Evolutionary conservation across 164 flowering plant species (phyloP).

Genomic region (Magnolia changhungtana): DNA sequence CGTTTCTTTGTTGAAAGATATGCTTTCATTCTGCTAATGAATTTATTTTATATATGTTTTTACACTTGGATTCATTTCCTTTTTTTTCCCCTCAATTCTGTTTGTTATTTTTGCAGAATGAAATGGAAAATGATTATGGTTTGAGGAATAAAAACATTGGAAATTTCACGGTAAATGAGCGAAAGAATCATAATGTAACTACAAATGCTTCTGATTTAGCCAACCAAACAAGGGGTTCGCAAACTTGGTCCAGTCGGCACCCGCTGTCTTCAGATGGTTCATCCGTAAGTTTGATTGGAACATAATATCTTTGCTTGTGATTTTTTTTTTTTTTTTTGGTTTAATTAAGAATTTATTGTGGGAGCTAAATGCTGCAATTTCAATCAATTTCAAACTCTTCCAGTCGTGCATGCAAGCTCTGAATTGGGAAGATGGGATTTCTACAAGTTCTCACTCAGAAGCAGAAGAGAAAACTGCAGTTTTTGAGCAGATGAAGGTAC

Average conservation of each 20-base stretch:
- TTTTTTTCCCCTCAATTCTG: neutral
- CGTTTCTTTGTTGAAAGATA: neutral
- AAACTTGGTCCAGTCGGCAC: conserved; percentile 36
- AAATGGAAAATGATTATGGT: conserved; percentile 33
- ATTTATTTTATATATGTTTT: neutral
- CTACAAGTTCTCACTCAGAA: conserved; percentile 48
- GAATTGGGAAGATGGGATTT: conserved; percentile 49
- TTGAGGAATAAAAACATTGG: conserved; percentile 15
- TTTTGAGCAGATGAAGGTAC: conserved; percentile 52
- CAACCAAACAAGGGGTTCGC: conserved; percentile 8
- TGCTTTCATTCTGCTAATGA: neutral
- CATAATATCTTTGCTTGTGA: neutral
- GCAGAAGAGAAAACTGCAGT: conserved; percentile 72
- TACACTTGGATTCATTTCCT: neutral
- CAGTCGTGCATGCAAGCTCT: conserved; percentile 29
- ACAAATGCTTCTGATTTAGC: conserved; percentile 25
- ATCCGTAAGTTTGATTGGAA: conserved; percentile 23
- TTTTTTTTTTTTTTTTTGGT: neutral
- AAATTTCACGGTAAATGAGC: conserved; percentile 7
- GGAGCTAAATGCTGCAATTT: neutral
- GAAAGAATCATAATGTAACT: conserved; percentile 11
- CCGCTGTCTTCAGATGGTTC: conserved; percentile 26
- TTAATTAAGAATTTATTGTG: neutral
- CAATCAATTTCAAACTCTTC: neutral
- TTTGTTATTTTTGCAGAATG: conserved; percentile 33